Evolutionary conservation across 306 rosid species (phyloP), one percentile per base, ranked within the genome.

Genomic region (Acacia melanoxylon): DNA sequence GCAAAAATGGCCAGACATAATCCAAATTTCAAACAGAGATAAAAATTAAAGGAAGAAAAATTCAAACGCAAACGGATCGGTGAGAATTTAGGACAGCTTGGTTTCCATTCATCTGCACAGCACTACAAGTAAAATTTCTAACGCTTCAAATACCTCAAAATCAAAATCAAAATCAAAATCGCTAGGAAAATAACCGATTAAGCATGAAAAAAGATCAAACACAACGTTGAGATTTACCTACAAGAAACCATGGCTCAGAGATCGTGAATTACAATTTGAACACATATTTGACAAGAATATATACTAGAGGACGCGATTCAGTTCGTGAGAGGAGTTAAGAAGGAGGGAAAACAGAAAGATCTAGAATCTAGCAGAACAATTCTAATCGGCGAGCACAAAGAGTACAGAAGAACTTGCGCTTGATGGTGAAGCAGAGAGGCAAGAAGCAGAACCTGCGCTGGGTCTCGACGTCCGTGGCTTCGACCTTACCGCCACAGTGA

Each of bases 351-450:
- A 37, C 41, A 9, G 16, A 27, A 4, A 62, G 35, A 20, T 16
- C n/a, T 51, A 17, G 9, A n/a, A 2, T 58, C 61, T 85, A 91
- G 75, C 79, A 83, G 78, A 78, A 78, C 74, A 95, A 51, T 24
- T 92, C 97, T 41, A 95, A 80, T 16, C 99, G 96, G 51, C 88
- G 83, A 74, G 91, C 72, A 49, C 99, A 95, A 20, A 87, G 83
- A 79, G 98, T 86, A 37, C 98, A 95, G 68, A 91, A 86, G 84
- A 80, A 93, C 90, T 87, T 95, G 35, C 98, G 78, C 91, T 93
- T 93, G 91, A 92, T 82, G 85, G 86, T 89, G 88, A 90, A 90
- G 49, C 97, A 95, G 80, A 95, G 74, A 24, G 97, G 96, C 24
- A 93, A 86, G 54, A 90, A 90, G 46, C 96, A 93, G 68, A 92